phyloP scores from a whole-genome alignment of 345 rosid species.

The Carallia brachiata region DNA sequence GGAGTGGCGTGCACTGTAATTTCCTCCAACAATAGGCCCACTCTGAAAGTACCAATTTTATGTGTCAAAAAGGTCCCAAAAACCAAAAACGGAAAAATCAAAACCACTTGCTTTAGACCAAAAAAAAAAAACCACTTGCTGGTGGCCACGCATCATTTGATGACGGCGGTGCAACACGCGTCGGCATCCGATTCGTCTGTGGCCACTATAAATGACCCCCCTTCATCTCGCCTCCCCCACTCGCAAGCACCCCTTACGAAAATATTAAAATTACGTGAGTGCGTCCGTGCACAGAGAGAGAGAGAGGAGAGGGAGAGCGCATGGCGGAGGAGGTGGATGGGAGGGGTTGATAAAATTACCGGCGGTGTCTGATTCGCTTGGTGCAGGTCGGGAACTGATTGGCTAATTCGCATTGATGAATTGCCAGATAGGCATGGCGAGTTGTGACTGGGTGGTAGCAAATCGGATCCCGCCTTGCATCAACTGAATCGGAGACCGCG shows the following conservation, averaged over 20 bases:
- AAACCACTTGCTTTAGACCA: not conserved
- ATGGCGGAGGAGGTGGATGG: not conserved
- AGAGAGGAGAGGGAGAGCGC: not conserved
- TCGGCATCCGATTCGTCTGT: constrained; percentile 29
- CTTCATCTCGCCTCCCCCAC: not conserved
- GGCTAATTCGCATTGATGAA: not conserved
- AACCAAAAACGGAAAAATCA: not conserved
- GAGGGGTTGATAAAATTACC: constrained; percentile 34
- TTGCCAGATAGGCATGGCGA: constrained; percentile 20
- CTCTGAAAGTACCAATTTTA: not conserved
- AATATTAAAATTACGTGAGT: not conserved
- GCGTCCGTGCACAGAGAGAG: not conserved
- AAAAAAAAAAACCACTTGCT: constrained; percentile 5
- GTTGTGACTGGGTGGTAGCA: constrained; percentile 15
- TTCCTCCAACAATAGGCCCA: not conserved
- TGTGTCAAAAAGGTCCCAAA: not conserved
- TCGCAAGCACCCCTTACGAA: not conserved
- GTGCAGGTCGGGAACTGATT: constrained; percentile 97
- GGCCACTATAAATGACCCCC: constrained; percentile 33
- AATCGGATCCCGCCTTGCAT: constrained; percentile 92
- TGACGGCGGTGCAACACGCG: constrained; percentile 27
- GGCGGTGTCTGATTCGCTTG: constrained; percentile 97
- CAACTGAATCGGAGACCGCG: constrained; percentile 97
- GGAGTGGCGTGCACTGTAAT: constrained; percentile 22
- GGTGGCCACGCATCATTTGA: not conserved